Evolutionary conservation across 306 rosid species (phyloP).

Genomic region (Trichosanthes cucumerina): DNA sequence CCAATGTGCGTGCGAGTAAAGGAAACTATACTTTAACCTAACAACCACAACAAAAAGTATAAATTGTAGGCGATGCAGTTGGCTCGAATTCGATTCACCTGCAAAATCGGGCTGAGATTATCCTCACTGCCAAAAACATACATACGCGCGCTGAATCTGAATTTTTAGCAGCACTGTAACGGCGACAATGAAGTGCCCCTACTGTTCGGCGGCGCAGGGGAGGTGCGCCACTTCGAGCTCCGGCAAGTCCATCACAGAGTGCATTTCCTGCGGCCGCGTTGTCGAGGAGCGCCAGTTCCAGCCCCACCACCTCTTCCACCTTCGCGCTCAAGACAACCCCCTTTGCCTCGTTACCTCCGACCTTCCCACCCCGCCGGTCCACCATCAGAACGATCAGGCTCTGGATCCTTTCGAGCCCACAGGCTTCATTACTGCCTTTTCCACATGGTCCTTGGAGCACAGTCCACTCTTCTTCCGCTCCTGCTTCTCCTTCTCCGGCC

Average conservation of each 20-base stretch:
- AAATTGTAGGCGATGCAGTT: background rate
- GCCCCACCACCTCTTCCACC: constrained; percentile 81
- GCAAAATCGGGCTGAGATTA: background rate
- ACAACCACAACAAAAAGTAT: background rate
- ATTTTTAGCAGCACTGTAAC: background rate
- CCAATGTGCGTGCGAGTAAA: background rate
- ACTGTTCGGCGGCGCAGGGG: constrained; percentile 68
- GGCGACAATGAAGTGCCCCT: constrained; percentile 74
- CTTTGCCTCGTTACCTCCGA: constrained; percentile 83
- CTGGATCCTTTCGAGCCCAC: constrained; percentile 89
- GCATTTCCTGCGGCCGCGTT: constrained; percentile 84
- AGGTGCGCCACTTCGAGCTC: constrained; percentile 72
- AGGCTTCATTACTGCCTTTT: constrained; percentile 87
- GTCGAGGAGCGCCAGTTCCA: constrained; percentile 78
- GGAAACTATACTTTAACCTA: background rate
- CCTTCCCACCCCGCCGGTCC: constrained; percentile 41
- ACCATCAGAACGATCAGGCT: constrained; percentile 19
- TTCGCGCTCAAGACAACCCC: constrained; percentile 91
- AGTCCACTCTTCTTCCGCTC: constrained; percentile 72
- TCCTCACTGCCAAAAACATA: background rate
- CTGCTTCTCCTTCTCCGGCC: constrained; percentile 76
- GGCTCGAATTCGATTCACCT: background rate
- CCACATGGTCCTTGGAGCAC: constrained; percentile 91
- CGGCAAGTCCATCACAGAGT: constrained; percentile 68
- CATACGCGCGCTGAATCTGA: background rate